These are phyloP conservation scores for Domatiomyces globalis DNA, from an alignment of 2,329 filamentous ascomycete species.

Conservation along the genomic window DNA sequence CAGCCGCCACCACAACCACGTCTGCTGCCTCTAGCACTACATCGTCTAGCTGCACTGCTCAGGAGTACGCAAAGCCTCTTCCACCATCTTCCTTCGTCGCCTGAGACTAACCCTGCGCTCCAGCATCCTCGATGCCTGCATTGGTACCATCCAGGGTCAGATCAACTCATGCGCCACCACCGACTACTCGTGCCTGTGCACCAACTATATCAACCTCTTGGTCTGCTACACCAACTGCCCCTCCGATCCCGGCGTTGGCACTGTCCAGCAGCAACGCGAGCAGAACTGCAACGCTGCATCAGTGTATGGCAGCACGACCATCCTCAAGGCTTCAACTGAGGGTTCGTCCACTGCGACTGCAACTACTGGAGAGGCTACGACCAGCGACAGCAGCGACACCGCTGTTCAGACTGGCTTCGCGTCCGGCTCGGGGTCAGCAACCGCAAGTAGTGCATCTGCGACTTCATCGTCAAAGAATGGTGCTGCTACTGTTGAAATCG, in stretches of 20 bases:
- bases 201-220: conserved; percentile 38
- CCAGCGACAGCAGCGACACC: conserved; percentile 5
- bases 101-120: neutral
- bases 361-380: conserved; percentile 3
- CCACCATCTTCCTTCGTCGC: neutral
- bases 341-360: conserved; percentile 5
- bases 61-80: conserved; percentile 14
- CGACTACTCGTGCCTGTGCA: conserved; percentile 46
- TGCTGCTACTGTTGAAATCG: conserved; percentile 9
- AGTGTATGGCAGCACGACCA: conserved; percentile 21
- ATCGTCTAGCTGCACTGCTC: conserved; percentile 16
- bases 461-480: conserved; percentile 12
- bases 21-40: conserved; percentile 7
- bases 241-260: conserved; percentile 26
- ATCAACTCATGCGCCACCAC: conserved; percentile 32
- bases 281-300: conserved; percentile 32
- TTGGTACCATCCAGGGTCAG: conserved; percentile 27
- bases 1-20: conserved; percentile 8
- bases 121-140: conserved; percentile 40
- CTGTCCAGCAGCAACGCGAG: conserved; percentile 22
- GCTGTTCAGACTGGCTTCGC: conserved; percentile 8
- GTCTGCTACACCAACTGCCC: conserved; percentile 54
- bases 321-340: conserved; percentile 7
- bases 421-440: conserved; percentile 8
- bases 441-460: conserved; percentile 16